Evolutionary conservation across 495 filamentous ascomycete genomes (phyloP), one percentile per base, ranked within the genome.

Genomic region (Xylona heveae): DNA sequence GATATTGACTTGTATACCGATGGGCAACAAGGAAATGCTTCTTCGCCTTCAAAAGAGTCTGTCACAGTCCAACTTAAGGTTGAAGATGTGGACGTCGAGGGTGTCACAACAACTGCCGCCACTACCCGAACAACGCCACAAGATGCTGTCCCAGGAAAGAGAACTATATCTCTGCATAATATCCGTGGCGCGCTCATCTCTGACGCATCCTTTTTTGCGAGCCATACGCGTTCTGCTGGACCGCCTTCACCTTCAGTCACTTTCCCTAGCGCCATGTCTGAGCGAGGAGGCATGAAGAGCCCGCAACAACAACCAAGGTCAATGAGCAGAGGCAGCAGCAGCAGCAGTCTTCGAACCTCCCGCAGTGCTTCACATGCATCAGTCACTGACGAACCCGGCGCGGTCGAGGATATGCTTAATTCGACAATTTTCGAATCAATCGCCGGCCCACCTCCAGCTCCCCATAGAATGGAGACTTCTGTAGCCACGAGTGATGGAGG

Each of bases 141-240:
- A 9, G 28, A 20, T 25, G 23, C 23, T 13, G 23, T 25, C 7
- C 23, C 23, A 28, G 71, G 74, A 23, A 81, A 73, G 45, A 61
- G 78, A 28, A 61, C 66, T 20, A 53, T 88, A 17, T 62, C 58
- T 10, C 48, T 85, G 15, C 56, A 55, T 20, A 66, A 66, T 33
- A 69, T 82, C 35, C 61, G 67, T 21, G 60, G 67, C 4, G 62
- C 64, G 27, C 53, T 88, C 23, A 68, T 80, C 23, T 76, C 78
- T 10, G 75, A 83, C 33, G 65, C 76, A 10, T 61, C 67, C 25
- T 57, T 83, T 0, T 84, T 84, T 39, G 70, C 75, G 6, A 66
- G 64, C 4, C 56, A 78, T 36, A 54, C 63, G 12, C 61, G 60
- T 12, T 72, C 71, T 12, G 60, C 67, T 2, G 64, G 63, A 2